Evolutionary conservation across 2,329 filamentous ascomycete species (phyloP), one percentile per base, ranked within the genome.

Genomic region (Rhinocladiella mackenziei): DNA sequence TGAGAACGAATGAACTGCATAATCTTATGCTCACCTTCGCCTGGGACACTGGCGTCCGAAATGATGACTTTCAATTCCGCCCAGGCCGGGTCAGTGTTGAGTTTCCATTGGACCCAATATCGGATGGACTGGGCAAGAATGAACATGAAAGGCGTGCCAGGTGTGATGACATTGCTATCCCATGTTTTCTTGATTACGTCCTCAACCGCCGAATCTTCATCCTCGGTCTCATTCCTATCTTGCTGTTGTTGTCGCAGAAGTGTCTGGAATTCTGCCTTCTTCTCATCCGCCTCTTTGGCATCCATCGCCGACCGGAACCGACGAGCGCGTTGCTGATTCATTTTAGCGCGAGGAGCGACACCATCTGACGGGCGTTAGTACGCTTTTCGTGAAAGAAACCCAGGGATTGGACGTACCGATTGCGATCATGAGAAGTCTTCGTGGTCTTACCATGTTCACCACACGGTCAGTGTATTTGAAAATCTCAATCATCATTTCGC

Each of bases 391-490:
- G 20, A 14, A 4, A 44, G 32, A 54, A 13, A 11, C 3, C 9
- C 4, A 11, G 5, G 18, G 4, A 22, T 4, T 11, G 53, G 63
- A 18, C 37, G 70, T 74, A 89, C 85, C 86, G 64, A 98, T 89
- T 60, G 92, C 92, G 62, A 98, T 96, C 86, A 97, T 92, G 43
- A 98, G 77, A 36, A 98, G 72, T 70, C 96, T 97, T 58, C 92
- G 82, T 7, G 92, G 92, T 49, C 92, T 86, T 55, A 95, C 91
- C 91, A 98, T 98, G 65, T 95, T 96, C 56, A 98, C 87, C 17
- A 98, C 89, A 48, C 92, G 84, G 63, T 98, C 89, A n/a, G 92
- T 98, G 68, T 98, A 98, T 62, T 84, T 87, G 74, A 98, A 98
- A 50, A 98, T 83, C 62, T 94, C 94, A 58, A 96, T 65, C 92